phyloP scores from a whole-genome alignment of 1,284 basidiomycete genomes.

The Ceratobasidium sp. region DNA sequence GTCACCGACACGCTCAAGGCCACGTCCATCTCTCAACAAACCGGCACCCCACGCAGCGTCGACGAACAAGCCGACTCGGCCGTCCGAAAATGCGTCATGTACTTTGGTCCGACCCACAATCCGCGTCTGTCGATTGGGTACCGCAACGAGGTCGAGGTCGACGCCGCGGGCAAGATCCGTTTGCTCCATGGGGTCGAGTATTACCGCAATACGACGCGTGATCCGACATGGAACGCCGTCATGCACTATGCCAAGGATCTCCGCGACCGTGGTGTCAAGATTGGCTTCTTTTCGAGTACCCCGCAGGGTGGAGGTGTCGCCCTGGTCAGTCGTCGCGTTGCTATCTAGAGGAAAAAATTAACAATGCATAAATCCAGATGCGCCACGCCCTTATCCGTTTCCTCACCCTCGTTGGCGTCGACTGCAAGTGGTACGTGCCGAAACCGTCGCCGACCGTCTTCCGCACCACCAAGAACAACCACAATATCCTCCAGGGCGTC shows the following conservation, averaged over 20 bases:
- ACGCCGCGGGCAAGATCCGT: slow-evolving; percentile 82
- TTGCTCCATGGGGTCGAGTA: slow-evolving; percentile 81
- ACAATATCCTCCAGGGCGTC: slow-evolving; percentile 88
- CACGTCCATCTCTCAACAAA: slow-evolving; percentile 52
- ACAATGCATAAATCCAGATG: slow-evolving; percentile 67
- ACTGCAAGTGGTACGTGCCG: slow-evolving; percentile 88
- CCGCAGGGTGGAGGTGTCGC: slow-evolving; percentile 93
- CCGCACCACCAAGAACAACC: slow-evolving; percentile 92
- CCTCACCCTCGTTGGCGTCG: slow-evolving; percentile 80
- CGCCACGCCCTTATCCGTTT: slow-evolving; percentile 89
- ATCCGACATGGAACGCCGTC: slow-evolving; percentile 81
- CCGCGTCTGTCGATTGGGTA: slow-evolving; percentile 82
- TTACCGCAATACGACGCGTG: slow-evolving; percentile 74
- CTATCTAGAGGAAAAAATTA: slow-evolving; percentile 35
- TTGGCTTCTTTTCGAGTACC: slow-evolving; percentile 90
- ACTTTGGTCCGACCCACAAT: slow-evolving; percentile 72
- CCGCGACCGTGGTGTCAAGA: slow-evolving; percentile 83
- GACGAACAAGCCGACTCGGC: slow-evolving; percentile 88
- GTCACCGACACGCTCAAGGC: slow-evolving; percentile 67
- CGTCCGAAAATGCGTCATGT: slow-evolving; percentile 83
- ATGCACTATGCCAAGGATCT: slow-evolving; percentile 84
- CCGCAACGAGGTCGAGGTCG: slow-evolving; percentile 84
- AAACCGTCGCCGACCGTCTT: slow-evolving; percentile 88
- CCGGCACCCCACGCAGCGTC: slow-evolving; percentile 72
- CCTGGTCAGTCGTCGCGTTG: slow-evolving; percentile 66